Conservation (phyloP, 164 flowering plant genomes). For the Nymphaea thermarum region DNA sequence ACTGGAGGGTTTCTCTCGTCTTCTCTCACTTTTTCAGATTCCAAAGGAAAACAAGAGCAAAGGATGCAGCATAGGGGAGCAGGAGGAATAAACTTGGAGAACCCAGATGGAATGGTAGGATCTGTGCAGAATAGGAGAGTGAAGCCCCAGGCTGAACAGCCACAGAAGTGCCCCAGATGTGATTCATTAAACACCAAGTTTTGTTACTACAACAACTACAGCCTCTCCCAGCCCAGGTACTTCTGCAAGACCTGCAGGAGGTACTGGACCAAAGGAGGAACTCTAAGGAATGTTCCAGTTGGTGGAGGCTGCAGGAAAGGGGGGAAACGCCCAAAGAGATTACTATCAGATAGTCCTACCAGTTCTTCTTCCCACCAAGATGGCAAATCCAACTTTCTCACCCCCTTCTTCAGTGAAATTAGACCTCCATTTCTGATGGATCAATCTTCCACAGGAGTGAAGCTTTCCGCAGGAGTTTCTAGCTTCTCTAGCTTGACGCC, state of each 20-base stretch:
- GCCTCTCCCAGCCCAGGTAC: constrained; percentile 1
- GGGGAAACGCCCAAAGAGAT: not conserved
- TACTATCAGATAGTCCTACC: not conserved
- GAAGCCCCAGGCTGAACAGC: not conserved
- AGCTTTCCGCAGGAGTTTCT: not conserved
- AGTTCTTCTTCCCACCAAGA: not conserved
- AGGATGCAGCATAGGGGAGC: not conserved
- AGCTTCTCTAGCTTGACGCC: not conserved
- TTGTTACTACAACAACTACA: constrained; percentile 2
- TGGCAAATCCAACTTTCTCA: not conserved
- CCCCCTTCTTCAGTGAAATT: not conserved
- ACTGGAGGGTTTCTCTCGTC: not conserved
- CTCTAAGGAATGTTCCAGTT: constrained; percentile 1
- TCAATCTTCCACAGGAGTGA: not conserved
- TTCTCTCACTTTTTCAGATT: not conserved
- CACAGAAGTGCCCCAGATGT: constrained; percentile 1
- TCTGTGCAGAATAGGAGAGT: not conserved
- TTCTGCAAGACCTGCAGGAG: constrained; percentile 1
- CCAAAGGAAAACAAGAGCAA: not conserved
- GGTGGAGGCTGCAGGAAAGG: constrained; percentile 1
- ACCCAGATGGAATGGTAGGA: not conserved
- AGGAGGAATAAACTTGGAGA: not conserved
- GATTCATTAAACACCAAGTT: constrained; percentile 1
- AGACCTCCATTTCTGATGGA: not conserved
- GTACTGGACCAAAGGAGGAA: constrained; percentile 4